Base-by-base conservation (phyloP, 108 stramenopile genomes). In the Nitzschia palea region DNA sequence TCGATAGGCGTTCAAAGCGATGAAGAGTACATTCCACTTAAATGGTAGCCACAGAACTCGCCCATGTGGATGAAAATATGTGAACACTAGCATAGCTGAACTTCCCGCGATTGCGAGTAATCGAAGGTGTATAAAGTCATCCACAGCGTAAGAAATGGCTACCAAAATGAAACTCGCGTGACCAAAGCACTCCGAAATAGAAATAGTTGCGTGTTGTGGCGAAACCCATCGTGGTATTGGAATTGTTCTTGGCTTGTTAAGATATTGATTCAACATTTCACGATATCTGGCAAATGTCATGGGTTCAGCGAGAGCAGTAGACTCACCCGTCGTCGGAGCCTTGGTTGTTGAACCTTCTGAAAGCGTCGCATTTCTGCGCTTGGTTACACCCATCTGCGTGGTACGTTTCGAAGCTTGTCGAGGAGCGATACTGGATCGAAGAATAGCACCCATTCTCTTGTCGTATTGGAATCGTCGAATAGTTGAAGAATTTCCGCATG, bases 31-130 rank as follows among this genome's bases (percentile, higher is more conserved):
- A 56, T 95, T 95, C 93, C 93, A 95, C 43, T 88, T 84, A 63
- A 88, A 83, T 4, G 93, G 93, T 17, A 95, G 62, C 93, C 93
- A 95, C 23, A 95, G 56, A 0, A 88, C 77, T 31, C 87, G 72
- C 26, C 93, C 93, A 55, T 95, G 88, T 0, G 93, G 93, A 79
- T 95, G 93, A 78, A 89, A 91, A 76, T 95, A 95, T 0, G 90
- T 74, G 72, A 95, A 95, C 10, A 87, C 63, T 18, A 90, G 60
- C 90, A 95, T 95, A 58, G 78, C 77, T 1, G 85, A 65, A 18
- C 79, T 77, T 44, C 90, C 90, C 9, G 81, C 76, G 1, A 91
- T 85, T 17, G 93, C 90, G 59, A 95, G 76, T 50, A 83, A 59
- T 65, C 90, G 90, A 18, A 90, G 71, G 3, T 79, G 69, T 36